Evolutionary conservation across 1,139 yeast genomes (phyloP).

Genomic region (Suhomyces wounanorum): DNA sequence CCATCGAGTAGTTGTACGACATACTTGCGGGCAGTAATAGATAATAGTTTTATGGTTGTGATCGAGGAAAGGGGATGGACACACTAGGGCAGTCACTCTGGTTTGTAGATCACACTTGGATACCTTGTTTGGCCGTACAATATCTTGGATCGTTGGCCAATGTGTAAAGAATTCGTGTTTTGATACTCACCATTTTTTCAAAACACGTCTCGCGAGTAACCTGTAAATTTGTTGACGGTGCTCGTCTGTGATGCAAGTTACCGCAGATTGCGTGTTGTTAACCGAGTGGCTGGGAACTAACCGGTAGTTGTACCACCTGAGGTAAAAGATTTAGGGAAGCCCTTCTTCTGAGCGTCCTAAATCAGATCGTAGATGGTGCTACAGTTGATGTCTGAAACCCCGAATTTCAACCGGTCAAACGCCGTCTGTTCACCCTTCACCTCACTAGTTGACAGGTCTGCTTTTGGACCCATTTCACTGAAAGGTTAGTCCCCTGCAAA

Average conservation of each 20-base stretch:
- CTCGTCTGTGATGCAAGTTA: conserved; percentile 9
- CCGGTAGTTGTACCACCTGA: background rate
- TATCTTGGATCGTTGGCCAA: conserved; percentile 1
- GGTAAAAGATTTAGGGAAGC: background rate
- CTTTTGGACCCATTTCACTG: background rate
- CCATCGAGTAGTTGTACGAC: conserved; percentile 20
- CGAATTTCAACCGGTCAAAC: background rate
- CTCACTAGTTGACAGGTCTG: background rate
- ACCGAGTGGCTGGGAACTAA: background rate
- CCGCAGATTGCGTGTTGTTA: conserved; percentile 2
- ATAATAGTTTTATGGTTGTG: background rate
- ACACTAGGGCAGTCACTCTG: background rate
- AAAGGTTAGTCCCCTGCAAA: too few relatives aligned
- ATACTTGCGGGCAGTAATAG: conserved; percentile 1
- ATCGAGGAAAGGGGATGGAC: background rate
- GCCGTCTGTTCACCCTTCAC: background rate
- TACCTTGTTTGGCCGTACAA: background rate
- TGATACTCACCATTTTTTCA: conserved; percentile 12
- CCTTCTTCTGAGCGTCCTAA: background rate
- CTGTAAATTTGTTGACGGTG: conserved; percentile 10
- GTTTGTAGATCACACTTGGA: background rate
- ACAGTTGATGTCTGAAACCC: background rate
- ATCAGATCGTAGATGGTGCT: background rate
- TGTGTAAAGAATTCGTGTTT: conserved; percentile 9
- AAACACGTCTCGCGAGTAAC: conserved; percentile 13